These are phyloP conservation scores for Corynespora cassiicola DNA, from an alignment of 2,329 filamentous ascomycete genomes.

Conservation along the genomic window DNA sequence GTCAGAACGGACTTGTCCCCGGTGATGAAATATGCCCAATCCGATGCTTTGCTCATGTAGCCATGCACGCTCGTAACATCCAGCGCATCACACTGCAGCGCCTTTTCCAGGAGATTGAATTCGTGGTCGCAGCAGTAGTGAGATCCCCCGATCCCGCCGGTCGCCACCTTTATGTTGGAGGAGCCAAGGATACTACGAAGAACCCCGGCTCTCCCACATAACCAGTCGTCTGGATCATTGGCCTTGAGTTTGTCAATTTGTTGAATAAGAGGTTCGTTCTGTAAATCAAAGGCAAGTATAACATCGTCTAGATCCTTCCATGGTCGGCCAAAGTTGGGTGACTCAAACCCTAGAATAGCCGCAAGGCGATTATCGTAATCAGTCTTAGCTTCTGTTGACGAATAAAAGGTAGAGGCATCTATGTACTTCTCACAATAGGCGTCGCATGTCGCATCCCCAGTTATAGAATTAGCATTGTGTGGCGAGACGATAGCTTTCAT, in stretches of 20 bases:
- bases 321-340: conserved; percentile 13
- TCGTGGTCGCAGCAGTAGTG: conserved; percentile 15
- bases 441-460: conserved; percentile 6
- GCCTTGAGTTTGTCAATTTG: conserved; percentile 3
- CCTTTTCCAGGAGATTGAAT: conserved; percentile 13
- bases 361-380: conserved; percentile 13
- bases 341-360: conserved; percentile 9
- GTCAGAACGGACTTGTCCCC: conserved; percentile 11
- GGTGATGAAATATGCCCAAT: conserved; percentile 19
- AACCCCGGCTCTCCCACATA: conserved; percentile 13
- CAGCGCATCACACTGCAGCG: conserved; percentile 15
- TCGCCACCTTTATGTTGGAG: conserved; percentile 14
- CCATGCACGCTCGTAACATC: conserved; percentile 19
- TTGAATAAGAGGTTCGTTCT: conserved; percentile 16
- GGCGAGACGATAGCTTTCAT: conserved; percentile 43
- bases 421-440: conserved; percentile 13
- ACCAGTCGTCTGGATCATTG: conserved; percentile 17
- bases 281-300: conserved; percentile 13
- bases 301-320: conserved; percentile 13
- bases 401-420: conserved; percentile 7
- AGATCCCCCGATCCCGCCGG: conserved; percentile 14
- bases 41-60: conserved; percentile 13
- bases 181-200: conserved; percentile 6
- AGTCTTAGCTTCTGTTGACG: conserved; percentile 7
- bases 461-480: conserved; percentile 33